Percentiles rank a stretch among this genome's conserved stretches.
Evolutionary conservation across 495 filamentous ascomycete genomes (phyloP).

Genomic region (Aspergillus conjunctus): DNA sequence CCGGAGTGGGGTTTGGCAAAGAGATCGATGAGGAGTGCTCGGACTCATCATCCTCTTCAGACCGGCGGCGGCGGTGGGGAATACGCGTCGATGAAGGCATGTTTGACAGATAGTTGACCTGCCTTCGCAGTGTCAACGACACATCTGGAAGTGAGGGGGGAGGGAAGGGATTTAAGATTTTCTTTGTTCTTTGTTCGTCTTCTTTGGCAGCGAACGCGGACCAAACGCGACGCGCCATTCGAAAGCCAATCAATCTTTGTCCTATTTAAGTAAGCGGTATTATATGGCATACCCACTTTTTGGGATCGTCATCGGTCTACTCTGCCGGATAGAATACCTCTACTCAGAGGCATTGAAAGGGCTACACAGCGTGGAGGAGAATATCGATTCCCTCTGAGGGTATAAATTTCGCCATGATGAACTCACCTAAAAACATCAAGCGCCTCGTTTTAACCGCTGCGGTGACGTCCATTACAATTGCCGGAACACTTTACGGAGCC

Average conservation of each 20-base stretch:
- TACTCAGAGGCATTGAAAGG: not conserved
- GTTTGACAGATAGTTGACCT: slow-evolving; percentile 13
- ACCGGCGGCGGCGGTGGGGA: slow-evolving; percentile 36
- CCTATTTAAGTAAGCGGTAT: slow-evolving; percentile 32
- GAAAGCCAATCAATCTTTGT: slow-evolving; percentile 16
- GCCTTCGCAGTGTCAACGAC: slow-evolving; percentile 8
- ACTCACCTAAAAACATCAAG: slow-evolving; percentile 33
- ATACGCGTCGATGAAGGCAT: slow-evolving; percentile 36
- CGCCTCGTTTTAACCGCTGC: slow-evolving; percentile 50
- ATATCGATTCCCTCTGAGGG: not conserved
- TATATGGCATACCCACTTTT: not conserved
- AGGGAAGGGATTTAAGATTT: not conserved
- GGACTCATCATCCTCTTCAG: slow-evolving; percentile 31
- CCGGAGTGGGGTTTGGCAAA: slow-evolving; percentile 23
- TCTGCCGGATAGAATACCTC: not conserved
- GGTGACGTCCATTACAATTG: slow-evolving; percentile 52
- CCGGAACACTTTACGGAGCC: slow-evolving; percentile 57
- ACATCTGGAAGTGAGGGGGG: slow-evolving; percentile 15
- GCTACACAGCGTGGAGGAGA: not conserved
- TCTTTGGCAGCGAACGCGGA: slow-evolving; percentile 2
- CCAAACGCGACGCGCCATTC: slow-evolving; percentile 29
- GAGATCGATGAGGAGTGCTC: slow-evolving; percentile 29
- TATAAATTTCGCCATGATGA: slow-evolving; percentile 17
- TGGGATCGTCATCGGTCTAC: not conserved
- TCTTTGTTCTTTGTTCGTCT: slow-evolving; percentile 20